phyloP scores from a whole-genome alignment of 2,329 filamentous ascomycete genomes.

The Ascosphaera pollenicola region DNA sequence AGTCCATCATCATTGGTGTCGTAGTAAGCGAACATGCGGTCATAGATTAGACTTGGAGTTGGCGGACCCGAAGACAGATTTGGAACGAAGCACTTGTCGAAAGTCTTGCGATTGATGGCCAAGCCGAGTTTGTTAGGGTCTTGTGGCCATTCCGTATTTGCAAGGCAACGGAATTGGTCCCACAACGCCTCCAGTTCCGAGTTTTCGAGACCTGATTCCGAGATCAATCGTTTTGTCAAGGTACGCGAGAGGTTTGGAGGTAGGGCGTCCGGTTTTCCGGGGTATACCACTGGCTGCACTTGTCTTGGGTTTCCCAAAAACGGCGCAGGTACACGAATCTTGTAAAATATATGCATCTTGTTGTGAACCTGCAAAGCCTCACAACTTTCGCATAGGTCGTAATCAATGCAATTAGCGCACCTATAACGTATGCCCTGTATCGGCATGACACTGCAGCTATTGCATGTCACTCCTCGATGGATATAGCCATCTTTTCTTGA shows the following conservation, averaged over 20 bases:
- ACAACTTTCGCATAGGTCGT: constrained; percentile 85
- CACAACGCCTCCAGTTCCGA: constrained; percentile 82
- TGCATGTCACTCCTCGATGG: constrained; percentile 80
- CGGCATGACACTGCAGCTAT: constrained; percentile 66
- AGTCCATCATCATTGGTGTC: constrained; percentile 74
- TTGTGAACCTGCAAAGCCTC: constrained; percentile 51
- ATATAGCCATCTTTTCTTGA: constrained; percentile 72
- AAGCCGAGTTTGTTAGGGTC: constrained; percentile 58
- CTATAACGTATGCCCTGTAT: constrained; percentile 86
- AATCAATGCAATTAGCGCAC: constrained; percentile 89
- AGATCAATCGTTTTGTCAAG: constrained; percentile 45
- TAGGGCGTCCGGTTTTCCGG: constrained; percentile 58
- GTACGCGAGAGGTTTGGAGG: constrained; percentile 42
- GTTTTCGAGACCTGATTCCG: constrained; percentile 58
- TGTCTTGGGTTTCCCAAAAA: constrained; percentile 58
- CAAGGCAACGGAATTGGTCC: constrained; percentile 93
- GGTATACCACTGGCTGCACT: constrained; percentile 67
- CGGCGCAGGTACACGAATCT: constrained; percentile 74
- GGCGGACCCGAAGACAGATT: constrained; percentile 59
- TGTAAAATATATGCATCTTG: constrained; percentile 93
- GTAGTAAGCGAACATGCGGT: constrained; percentile 93
- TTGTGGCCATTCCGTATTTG: constrained; percentile 59
- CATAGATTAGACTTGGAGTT: constrained; percentile 73
- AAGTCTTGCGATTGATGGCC: constrained; percentile 81
- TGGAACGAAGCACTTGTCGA: constrained; percentile 74